Conservation (phyloP, 768 basidiomycete species). For the Russula brevipes region DNA sequence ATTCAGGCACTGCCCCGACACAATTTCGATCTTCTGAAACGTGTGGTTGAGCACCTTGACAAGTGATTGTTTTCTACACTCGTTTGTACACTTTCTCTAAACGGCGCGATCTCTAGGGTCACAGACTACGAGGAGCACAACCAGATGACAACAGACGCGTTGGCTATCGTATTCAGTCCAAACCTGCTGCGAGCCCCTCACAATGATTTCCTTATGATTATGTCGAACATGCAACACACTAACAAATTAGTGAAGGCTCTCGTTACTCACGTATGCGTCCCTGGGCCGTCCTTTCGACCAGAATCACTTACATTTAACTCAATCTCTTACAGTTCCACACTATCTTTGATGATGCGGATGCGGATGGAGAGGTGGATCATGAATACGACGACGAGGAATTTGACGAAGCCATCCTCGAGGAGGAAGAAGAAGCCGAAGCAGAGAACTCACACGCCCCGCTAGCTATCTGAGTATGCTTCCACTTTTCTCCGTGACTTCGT, state of each 20-base stretch:
- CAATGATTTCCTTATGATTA: slow-evolving; percentile 71
- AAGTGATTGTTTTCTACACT: slow-evolving; percentile 35
- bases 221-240: slow-evolving; percentile 59
- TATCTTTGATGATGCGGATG: slow-evolving; percentile 68
- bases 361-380: slow-evolving; percentile 32
- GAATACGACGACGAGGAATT: slow-evolving; percentile 61
- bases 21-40: slow-evolving; percentile 74
- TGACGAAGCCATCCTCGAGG: slow-evolving; percentile 63
- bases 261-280: slow-evolving; percentile 68
- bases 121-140: slow-evolving; percentile 85
- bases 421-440: slow-evolving; percentile 47
- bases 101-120: slow-evolving; percentile 43
- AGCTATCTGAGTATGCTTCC: slow-evolving; percentile 8
- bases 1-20: slow-evolving; percentile 64
- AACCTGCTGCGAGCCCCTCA: slow-evolving; percentile 73
- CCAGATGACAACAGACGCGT: slow-evolving; percentile 82
- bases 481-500: not conserved
- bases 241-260: slow-evolving; percentile 37
- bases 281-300: slow-evolving; percentile 29
- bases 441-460: not conserved
- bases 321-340: slow-evolving; percentile 42
- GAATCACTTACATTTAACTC: not conserved
- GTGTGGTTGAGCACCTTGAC: slow-evolving; percentile 81
- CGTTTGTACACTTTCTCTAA: not conserved
- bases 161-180: slow-evolving; percentile 83